Conservation (phyloP, 345 rosid species). For the Durio zibethinus region DNA sequence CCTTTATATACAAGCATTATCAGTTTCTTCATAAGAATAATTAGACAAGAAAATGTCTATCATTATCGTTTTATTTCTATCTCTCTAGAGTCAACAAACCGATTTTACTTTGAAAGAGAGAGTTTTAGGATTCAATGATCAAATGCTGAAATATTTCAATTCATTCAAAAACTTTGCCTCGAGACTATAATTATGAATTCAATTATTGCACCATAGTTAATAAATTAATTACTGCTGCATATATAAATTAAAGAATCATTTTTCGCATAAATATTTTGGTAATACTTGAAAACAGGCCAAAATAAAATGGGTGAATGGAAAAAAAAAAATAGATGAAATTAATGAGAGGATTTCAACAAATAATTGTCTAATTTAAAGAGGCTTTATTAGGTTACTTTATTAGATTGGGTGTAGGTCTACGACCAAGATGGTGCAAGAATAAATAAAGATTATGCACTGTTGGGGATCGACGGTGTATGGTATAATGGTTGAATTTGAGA, state of each 20-base stretch:
- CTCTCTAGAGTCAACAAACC: neutral
- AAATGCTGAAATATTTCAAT: constrained; percentile 31
- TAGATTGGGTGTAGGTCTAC: neutral
- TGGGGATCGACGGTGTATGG: neutral
- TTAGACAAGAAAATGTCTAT: neutral
- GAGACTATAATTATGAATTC: neutral
- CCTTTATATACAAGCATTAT: neutral
- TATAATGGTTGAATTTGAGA: neutral
- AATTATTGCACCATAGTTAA: neutral
- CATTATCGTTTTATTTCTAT: neutral
- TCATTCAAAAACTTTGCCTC: neutral
- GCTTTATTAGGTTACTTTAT: neutral
- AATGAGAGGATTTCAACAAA: neutral
- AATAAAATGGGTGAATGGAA: no score
- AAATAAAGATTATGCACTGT: neutral
- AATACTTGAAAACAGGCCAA: no score
- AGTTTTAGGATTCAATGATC: no score
- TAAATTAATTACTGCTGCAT: neutral
- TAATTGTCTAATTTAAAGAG: neutral
- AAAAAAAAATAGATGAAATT: neutral
- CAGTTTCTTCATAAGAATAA: neutral
- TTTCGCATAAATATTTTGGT: neutral
- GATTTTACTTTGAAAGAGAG: neutral
- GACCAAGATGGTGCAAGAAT: neutral
- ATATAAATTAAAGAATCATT: neutral